Evolutionary conservation across 1,284 basidiomycete species (phyloP).

Genomic region (Sanghuangporus sanghuang): DNA sequence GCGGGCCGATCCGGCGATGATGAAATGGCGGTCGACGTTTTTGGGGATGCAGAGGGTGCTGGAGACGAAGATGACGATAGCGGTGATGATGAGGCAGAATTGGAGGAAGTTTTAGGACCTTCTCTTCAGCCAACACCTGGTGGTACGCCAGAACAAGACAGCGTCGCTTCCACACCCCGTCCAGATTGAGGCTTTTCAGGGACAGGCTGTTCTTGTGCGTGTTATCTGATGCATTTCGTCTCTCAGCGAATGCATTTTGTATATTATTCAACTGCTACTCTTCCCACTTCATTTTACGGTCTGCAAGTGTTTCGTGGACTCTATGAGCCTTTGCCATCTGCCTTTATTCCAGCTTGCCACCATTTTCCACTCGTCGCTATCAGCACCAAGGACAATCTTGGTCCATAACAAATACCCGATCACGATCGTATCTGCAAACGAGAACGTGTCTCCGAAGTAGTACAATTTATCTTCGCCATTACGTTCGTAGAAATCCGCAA

Average conservation of each 20-base stretch:
- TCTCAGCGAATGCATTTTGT: not conserved
- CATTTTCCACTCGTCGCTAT: constrained; percentile 14
- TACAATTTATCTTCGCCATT: constrained; percentile 6
- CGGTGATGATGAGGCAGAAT: constrained; percentile 31
- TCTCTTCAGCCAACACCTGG: constrained; percentile 16
- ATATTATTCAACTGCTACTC: not conserved
- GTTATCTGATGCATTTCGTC: not conserved
- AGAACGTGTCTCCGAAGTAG: constrained; percentile 13
- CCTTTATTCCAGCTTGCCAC: constrained; percentile 34
- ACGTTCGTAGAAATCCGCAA: constrained; percentile 28
- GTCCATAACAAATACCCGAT: constrained; percentile 10
- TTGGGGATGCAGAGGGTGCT: constrained; percentile 18
- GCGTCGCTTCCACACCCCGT: not conserved
- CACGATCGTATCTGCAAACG: constrained; percentile 19
- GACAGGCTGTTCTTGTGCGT: not conserved
- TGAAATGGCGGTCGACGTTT: constrained; percentile 18
- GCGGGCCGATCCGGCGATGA: not conserved
- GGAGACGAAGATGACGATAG: constrained; percentile 25
- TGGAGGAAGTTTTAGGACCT: constrained; percentile 32
- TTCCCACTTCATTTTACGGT: not conserved
- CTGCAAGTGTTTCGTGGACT: constrained; percentile 10
- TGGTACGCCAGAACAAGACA: not conserved
- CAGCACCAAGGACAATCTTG: constrained; percentile 26
- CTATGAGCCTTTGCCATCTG: constrained; percentile 21
- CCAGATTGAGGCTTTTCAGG: not conserved